Evolutionary conservation across 192 early-diverging fungal species (phyloP).

Genomic region (Coemansia sp.): DNA sequence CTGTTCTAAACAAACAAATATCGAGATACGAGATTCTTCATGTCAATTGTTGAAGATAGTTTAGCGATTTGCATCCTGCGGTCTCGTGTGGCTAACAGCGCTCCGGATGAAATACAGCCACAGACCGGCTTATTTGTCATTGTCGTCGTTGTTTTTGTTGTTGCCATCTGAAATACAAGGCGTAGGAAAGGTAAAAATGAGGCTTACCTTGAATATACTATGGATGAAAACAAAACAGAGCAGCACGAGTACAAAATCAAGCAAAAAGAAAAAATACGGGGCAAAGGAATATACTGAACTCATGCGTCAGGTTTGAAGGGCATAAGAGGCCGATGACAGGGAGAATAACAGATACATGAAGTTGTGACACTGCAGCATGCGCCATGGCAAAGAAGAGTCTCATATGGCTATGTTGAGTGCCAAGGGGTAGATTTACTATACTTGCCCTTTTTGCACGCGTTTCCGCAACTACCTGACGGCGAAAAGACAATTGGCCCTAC

Average conservation of each 20-base stretch:
- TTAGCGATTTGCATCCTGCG: not conserved
- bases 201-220: not conserved
- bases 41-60: not conserved
- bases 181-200: not conserved
- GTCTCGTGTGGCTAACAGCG: not conserved
- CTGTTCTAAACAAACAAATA: not conserved
- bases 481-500: conserved; percentile 4
- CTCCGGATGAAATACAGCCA: conserved; percentile 6
- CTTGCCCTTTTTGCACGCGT: not conserved
- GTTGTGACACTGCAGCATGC: not conserved
- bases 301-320: not conserved
- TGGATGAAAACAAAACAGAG: not conserved
- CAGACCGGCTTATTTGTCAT: not conserved
- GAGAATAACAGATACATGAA: not conserved
- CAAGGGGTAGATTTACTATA: not conserved
- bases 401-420: not conserved
- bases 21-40: too few species aligned
- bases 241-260: not conserved
- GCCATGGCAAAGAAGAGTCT: not conserved
- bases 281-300: not conserved
- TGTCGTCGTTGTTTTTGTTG: not conserved
- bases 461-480: not conserved
- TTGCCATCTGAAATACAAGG: not conserved
- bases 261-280: not conserved
- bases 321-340: not conserved